Conservation (phyloP, 2,329 filamentous ascomycete genomes). For the Aspergillus unguis region DNA sequence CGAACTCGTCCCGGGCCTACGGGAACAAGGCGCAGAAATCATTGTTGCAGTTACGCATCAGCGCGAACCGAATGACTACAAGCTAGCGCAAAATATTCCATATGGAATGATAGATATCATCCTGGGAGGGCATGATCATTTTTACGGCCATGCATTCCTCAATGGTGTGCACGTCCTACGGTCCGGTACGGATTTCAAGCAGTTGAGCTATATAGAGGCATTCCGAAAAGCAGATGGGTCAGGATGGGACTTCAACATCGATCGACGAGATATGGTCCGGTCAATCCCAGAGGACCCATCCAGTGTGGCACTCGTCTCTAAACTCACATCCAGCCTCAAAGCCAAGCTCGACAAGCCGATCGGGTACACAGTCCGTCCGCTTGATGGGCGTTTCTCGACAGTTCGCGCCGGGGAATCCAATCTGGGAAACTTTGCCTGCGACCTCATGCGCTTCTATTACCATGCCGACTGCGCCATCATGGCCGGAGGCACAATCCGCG, state of each 20-base stretch:
- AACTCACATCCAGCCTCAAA: slow-evolving; percentile 69
- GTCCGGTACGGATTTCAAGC: slow-evolving; percentile 87
- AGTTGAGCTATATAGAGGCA: slow-evolving; percentile 82
- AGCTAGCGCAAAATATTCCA: slow-evolving; percentile 69
- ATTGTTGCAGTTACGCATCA: slow-evolving; percentile 80
- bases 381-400: slow-evolving; percentile 83
- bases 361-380: slow-evolving; percentile 74
- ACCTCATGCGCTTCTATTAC: slow-evolving; percentile 84
- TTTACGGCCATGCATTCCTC: slow-evolving; percentile 72
- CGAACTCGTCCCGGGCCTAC: slow-evolving; percentile 69
- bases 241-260: slow-evolving; percentile 76
- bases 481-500: slow-evolving; percentile 80
- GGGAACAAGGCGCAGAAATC: slow-evolving; percentile 75
- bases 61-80: slow-evolving; percentile 84
- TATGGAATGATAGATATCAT: slow-evolving; percentile 78
- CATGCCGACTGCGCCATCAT: slow-evolving; percentile 77
- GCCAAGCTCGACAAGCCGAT: slow-evolving; percentile 76
- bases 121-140: slow-evolving; percentile 86
- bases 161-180: slow-evolving; percentile 81
- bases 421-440: slow-evolving; percentile 84
- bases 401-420: slow-evolving; percentile 77
- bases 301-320: slow-evolving; percentile 61
- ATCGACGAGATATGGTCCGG: slow-evolving; percentile 68
- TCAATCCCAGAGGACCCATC: slow-evolving; percentile 62
- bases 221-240: slow-evolving; percentile 53